Base-by-base conservation (phyloP, 2,329 filamentous ascomycete species). In the Aureobasidium sp. region DNA sequence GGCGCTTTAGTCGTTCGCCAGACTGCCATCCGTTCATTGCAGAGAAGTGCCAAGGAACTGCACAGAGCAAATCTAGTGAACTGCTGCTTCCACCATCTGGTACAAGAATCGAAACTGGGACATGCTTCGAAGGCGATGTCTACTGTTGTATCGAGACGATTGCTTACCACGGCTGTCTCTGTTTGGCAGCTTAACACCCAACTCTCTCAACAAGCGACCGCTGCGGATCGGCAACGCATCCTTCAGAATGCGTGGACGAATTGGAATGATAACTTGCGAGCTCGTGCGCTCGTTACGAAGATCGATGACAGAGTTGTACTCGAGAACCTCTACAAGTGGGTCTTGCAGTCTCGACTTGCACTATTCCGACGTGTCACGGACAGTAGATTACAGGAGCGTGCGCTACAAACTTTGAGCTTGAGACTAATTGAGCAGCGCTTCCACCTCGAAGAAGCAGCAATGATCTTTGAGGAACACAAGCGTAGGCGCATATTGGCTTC, bases 261-360 rank as follows among this genome's bases (percentile, higher is more conserved):
- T 12, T 88, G 85, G 86, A 87, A 87, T 65, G 82, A 87, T 67
- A 75, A 75, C 17, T 75, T 86, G 17, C 82, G 85, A 20, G 80
- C 77, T 64, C 76, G 80, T 66, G 78, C 79, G 17, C 71, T 87
- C 1, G 74, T 72, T 53, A 74, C 77, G 24, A 79, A 78, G 15
- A 82, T 86, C 52, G 77, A 86, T 65, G 79, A 83, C 65, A 79
- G 84, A 3, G 66, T 86, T 44, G 74, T 82, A 46, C 72, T 82
- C 34, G 79, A 87, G 67, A 72, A 76, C 7, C 74, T 87, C 64
- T 86, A 85, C 70, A 84, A 79, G 70, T 87, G 84, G 84, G 77
- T 82, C n/a, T 68, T 87, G 34, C 78, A 80, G 37, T 79, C 76
- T 24, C 70, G 78, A 41, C 69, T 74, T 6, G 72, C 72, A 3